Base-by-base conservation (phyloP, 345 rosid genomes). In the Eutrema japonicum region DNA sequence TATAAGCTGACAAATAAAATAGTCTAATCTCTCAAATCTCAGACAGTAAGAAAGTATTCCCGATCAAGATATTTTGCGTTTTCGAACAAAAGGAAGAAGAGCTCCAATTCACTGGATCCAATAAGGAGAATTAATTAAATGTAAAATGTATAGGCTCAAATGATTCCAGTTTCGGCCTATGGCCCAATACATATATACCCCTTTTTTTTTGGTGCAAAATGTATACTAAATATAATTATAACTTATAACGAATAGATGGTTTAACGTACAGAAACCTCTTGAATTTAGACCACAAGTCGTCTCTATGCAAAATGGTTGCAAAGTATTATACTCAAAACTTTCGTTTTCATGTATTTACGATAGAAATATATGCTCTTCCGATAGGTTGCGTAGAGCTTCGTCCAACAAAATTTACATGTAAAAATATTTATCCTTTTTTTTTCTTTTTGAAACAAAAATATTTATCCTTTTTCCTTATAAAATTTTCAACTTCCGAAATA, bases 331-430 rank as follows among this genome's bases (percentile, higher is more conserved):
- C 57, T 60, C 55, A 10, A 40, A 59, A 35, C 57, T 8, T 43
- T 68, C 70, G 64, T 45, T 75, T 52, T 75, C 78, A 60, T 55
- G 79, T 53, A 61, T 68, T 60, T 68, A 53, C 57, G 74, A 62
- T 69, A 32, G 46, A 47, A 22, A 22, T 22, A 63, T 76, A 76
- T 63, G 66, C 75, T 48, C 12, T 46, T 70, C 47, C 26, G 4
- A 47, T 47, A 46, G 52, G 18, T 76, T 55, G 79, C 79, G 75
- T 70, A 46, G 3, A 54, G 53, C 38, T 63, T 47, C 70, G 56
- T 43, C 74, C 69, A 61, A 63, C 37, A 50, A 66, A 38, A 66
- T 13, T 37, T 30, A 12, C 29, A 65, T 16, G 50, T 42, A 42
- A 12, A 22, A 5, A 3, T 18, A 59, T 4, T 10, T 38, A 3